phyloP scores from a whole-genome alignment of 2,329 filamentous ascomycete species.

The Botrytis galanthina region DNA sequence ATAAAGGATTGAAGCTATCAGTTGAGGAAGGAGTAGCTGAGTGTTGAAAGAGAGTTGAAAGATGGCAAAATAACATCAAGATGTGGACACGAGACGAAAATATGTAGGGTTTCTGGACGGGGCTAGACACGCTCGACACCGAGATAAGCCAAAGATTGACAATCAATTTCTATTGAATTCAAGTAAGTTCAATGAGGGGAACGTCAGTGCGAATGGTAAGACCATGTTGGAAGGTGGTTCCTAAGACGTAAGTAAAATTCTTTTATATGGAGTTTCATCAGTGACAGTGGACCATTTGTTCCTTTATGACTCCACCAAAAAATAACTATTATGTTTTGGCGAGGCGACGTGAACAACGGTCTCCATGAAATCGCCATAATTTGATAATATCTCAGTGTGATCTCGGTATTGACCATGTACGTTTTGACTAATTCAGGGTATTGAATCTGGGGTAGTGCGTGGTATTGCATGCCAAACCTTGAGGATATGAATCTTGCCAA shows the following conservation, averaged over 20 bases:
- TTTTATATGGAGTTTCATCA: conserved; percentile 12
- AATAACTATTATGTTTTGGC: conserved; percentile 20
- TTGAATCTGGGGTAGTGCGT: conserved; percentile 15
- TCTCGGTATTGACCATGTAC: not conserved
- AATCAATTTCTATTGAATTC: conserved; percentile 17
- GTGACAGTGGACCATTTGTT: conserved; percentile 8
- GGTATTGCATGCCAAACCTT: conserved; percentile 3
- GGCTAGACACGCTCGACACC: conserved; percentile 1
- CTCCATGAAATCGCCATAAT: conserved; percentile 1
- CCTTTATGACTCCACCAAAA: not conserved
- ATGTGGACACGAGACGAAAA: conserved; percentile 9
- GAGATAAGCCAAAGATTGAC: conserved; percentile 20
- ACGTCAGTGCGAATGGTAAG: not conserved
- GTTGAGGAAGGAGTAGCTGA: conserved; percentile 3
- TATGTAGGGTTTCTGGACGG: conserved; percentile 13
- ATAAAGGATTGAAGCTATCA: not conserved
- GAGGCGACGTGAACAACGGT: not conserved
- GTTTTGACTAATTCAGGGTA: conserved; percentile 6
- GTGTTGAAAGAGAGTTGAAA: conserved; percentile 1
- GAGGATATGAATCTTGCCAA: not conserved
- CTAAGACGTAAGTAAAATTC: conserved; percentile 12
- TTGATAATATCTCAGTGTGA: not conserved
- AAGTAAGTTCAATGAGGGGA: conserved; percentile 14
- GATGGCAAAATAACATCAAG: not conserved
- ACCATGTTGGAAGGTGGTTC: conserved; percentile 15